Conservation (phyloP, 371 early-diverging fungal species). For the Syncephalastrum monosporum region DNA sequence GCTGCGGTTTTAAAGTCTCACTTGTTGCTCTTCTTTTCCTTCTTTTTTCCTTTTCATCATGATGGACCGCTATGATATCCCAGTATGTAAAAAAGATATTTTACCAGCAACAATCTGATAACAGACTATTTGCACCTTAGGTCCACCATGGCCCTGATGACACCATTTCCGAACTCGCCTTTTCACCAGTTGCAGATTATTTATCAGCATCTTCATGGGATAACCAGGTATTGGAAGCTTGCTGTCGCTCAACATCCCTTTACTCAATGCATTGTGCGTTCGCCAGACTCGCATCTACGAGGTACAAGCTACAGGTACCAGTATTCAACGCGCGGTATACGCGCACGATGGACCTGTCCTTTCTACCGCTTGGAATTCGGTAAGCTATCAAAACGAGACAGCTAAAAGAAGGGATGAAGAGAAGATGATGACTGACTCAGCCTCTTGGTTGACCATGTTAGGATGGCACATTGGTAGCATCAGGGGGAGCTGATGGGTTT, state of each 20-base stretch:
- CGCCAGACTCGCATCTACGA: constrained; percentile 89
- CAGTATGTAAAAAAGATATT: too few relatives aligned
- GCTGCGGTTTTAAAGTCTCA: too few relatives aligned
- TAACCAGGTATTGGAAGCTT: constrained; percentile 64
- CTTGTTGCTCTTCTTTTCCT: too few relatives aligned
- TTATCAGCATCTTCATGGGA: constrained; percentile 94
- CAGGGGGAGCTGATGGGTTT: constrained; percentile 70
- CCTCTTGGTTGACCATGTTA: neutral
- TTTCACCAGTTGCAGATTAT: constrained; percentile 79
- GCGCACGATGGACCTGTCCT: constrained; percentile 86
- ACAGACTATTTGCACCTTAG: too few relatives aligned
- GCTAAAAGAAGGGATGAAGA: too few relatives aligned
- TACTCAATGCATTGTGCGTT: neutral
- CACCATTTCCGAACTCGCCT: constrained; percentile 73
- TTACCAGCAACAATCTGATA: too few relatives aligned
- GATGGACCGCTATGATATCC: too few relatives aligned
- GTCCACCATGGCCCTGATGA: constrained; percentile 37
- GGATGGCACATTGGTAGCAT: constrained; percentile 33
- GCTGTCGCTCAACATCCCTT: neutral
- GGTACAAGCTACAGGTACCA: constrained; percentile 68
- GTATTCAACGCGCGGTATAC: constrained; percentile 76
- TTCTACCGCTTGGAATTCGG: constrained; percentile 85
- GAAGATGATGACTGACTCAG: too few relatives aligned
- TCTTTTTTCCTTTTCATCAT: too few relatives aligned
- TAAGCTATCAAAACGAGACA: constrained; percentile 15